Evolutionary conservation across 2,329 filamentous ascomycete species (phyloP).

Genomic region (Talaromyces piceae): DNA sequence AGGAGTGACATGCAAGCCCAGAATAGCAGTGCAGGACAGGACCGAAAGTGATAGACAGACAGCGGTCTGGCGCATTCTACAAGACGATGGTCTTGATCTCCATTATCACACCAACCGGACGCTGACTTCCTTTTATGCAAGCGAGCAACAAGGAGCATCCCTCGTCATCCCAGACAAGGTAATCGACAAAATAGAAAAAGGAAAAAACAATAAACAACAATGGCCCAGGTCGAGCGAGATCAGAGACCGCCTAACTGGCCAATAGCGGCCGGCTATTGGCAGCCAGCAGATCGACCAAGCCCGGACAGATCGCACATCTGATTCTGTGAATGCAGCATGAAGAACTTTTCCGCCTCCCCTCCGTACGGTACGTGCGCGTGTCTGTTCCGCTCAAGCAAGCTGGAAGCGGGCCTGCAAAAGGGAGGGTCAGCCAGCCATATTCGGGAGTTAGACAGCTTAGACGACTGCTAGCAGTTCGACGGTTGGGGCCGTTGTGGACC

Average conservation of each 20-base stretch:
- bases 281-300: not conserved
- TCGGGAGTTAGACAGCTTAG: not conserved
- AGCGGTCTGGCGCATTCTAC: too few relatives aligned
- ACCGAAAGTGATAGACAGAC: too few relatives aligned
- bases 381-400: not conserved
- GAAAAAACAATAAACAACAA: not conserved
- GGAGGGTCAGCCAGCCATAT: slow-evolving; percentile 5
- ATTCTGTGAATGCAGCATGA: not conserved
- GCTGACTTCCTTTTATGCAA: not conserved
- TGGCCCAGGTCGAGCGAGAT: not conserved
- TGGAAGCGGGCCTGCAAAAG: not conserved
- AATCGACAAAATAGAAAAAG: not conserved
- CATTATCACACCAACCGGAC: not conserved
- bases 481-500: not conserved
- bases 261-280: not conserved
- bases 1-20: not conserved
- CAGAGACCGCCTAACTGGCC: not conserved
- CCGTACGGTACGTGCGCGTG: not conserved
- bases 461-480: not conserved
- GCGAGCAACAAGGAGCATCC: not conserved
- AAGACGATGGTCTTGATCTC: not conserved
- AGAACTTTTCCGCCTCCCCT: not conserved
- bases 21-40: not conserved
- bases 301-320: not conserved
- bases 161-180: not conserved